Evolutionary conservation across 441 rosid genomes (phyloP).

Genomic region (Erodium trifolium): DNA sequence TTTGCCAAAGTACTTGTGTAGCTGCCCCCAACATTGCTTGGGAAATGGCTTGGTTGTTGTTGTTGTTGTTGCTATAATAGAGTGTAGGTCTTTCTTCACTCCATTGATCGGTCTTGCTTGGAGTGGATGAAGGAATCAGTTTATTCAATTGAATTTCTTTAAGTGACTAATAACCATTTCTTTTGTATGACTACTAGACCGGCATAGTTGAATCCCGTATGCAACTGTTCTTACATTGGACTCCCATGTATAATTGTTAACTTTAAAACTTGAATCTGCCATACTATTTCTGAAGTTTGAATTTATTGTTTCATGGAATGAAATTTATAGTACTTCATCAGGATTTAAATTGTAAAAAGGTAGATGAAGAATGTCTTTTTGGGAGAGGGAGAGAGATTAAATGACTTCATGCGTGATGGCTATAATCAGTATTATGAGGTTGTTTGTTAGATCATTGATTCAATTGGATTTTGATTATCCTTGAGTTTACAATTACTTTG

Average conservation of each 20-base stretch:
- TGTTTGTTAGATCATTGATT: neutral
- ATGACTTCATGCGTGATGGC: neutral
- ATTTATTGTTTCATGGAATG: neutral
- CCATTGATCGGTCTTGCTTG: neutral
- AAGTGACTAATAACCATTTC: neutral
- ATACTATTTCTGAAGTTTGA: neutral
- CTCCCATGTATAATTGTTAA: neutral
- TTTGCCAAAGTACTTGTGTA: neutral
- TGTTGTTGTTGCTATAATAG: neutral
- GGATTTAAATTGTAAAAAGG: neutral
- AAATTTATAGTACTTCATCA: neutral
- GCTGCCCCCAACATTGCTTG: neutral
- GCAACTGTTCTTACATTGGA: neutral
- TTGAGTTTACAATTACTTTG: slow-evolving; percentile 1
- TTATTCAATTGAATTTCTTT: neutral
- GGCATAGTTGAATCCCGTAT: neutral
- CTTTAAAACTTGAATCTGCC: neutral
- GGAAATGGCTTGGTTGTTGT: neutral
- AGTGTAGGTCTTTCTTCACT: neutral
- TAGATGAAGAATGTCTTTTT: neutral
- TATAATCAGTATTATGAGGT: slow-evolving; percentile 5
- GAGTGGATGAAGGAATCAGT: neutral
- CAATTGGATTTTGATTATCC: neutral
- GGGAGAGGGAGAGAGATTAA: neutral
- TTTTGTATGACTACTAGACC: neutral